Evolutionary conservation across 306 rosid genomes (phyloP).

Genomic region (Trifolium pratense): DNA sequence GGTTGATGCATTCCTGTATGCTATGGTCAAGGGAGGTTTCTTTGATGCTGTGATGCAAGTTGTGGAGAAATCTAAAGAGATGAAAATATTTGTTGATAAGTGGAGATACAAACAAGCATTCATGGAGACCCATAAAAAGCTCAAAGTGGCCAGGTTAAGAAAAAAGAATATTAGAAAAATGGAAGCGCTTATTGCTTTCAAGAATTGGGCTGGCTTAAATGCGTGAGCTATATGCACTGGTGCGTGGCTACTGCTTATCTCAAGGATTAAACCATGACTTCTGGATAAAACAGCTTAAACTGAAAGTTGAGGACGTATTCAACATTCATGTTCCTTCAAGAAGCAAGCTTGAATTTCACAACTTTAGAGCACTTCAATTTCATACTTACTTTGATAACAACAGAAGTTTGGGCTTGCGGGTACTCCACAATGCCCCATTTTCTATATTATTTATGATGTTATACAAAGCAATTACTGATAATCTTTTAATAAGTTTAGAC

Average conservation of each 20-base stretch:
- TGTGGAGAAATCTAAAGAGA: conserved; percentile 83
- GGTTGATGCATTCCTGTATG: conserved; percentile 90
- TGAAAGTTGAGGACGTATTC: conserved; percentile 35
- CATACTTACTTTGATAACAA: background rate
- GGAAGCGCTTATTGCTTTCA: conserved; percentile 90
- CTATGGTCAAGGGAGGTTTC: conserved; percentile 96
- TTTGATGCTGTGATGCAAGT: conserved; percentile 97
- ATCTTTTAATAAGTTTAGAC: conserved; percentile 5
- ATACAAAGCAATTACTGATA: conserved; percentile 33
- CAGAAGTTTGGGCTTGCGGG: conserved; percentile 25
- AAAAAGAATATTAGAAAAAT: conserved; percentile 73
- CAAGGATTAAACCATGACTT: conserved; percentile 28
- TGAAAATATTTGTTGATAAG: conserved; percentile 89
- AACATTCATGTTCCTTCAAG: conserved; percentile 30
- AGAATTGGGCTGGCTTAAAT: conserved; percentile 96
- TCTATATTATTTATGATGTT: conserved; percentile 25
- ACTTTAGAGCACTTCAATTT: conserved; percentile 19
- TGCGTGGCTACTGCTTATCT: background rate
- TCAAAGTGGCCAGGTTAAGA: conserved; percentile 76
- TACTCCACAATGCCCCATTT: conserved; percentile 27
- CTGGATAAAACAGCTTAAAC: conserved; percentile 26
- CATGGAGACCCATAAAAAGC: conserved; percentile 94
- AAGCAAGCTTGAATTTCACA: conserved; percentile 24
- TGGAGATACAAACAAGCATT: conserved; percentile 98
- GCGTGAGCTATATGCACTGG: conserved; percentile 47